Evolutionary conservation across 352 stramenopile species (phyloP).

Genomic region (Pythium aphanidermatum): DNA sequence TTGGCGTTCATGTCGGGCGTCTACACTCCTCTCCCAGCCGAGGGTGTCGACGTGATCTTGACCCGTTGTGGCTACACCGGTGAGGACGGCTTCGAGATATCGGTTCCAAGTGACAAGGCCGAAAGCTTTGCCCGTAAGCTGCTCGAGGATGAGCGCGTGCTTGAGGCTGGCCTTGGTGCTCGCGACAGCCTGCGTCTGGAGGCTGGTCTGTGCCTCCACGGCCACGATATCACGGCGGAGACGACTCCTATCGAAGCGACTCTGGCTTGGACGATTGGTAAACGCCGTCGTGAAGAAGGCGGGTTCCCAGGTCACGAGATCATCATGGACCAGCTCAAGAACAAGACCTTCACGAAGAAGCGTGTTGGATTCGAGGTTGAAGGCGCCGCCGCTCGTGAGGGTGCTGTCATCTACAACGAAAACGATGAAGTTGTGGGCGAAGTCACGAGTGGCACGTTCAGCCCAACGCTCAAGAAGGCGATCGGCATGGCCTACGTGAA

Average conservation of each 20-base stretch:
- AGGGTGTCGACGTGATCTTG: slow-evolving; percentile 76
- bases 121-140: slow-evolving; percentile 53
- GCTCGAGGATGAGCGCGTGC: slow-evolving; percentile 65
- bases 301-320: slow-evolving; percentile 94
- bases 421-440: slow-evolving; percentile 78
- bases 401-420: slow-evolving; percentile 90
- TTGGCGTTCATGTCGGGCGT: slow-evolving; percentile 96
- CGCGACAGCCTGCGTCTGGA: slow-evolving; percentile 97
- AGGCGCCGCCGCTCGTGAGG: slow-evolving; percentile 91
- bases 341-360: slow-evolving; percentile 92
- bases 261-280: slow-evolving; percentile 92
- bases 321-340: slow-evolving; percentile 93
- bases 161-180: slow-evolving; percentile 92
- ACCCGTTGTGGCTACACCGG: slow-evolving; percentile 98
- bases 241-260: slow-evolving; percentile 94
- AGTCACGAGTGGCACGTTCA: slow-evolving; percentile 97
- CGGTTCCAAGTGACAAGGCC: slow-evolving; percentile 61
- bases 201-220: slow-evolving; percentile 97
- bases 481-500: slow-evolving; percentile 99
- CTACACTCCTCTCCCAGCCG: slow-evolving; percentile 71
- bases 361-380: slow-evolving; percentile 95
- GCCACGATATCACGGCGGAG: slow-evolving; percentile 95
- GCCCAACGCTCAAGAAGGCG: slow-evolving; percentile 93
- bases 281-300: slow-evolving; percentile 75
- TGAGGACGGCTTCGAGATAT: slow-evolving; percentile 99